phyloP scores from a whole-genome alignment of 345 rosid genomes.

The Mallotus nudiflorus region DNA sequence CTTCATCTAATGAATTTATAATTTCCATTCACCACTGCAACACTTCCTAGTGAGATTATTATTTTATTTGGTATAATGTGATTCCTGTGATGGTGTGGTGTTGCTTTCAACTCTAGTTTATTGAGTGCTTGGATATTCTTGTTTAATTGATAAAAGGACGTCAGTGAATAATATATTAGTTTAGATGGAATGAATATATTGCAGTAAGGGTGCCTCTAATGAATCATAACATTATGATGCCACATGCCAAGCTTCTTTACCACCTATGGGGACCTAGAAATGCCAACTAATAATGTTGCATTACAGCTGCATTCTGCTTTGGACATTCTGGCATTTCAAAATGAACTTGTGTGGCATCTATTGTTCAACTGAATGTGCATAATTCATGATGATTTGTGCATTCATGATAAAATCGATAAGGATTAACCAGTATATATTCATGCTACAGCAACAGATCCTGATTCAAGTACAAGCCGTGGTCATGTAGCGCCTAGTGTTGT shows the following conservation, averaged over 20 bases:
- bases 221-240: too few relatives aligned
- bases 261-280: not conserved
- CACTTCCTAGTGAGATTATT: not conserved
- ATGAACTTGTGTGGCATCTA: not conserved
- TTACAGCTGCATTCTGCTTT: not conserved
- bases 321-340: too few relatives aligned
- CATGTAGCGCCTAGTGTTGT: slow-evolving; percentile 53
- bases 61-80: not conserved
- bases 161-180: not conserved
- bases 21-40: not conserved
- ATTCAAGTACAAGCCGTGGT: slow-evolving; percentile 40
- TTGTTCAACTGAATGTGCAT: not conserved
- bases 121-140: not conserved
- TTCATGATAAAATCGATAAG: not conserved
- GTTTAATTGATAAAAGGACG: not conserved
- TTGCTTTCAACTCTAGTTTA: not conserved
- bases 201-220: too few relatives aligned
- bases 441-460: slow-evolving; percentile 42
- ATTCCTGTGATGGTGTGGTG: not conserved
- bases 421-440: not conserved
- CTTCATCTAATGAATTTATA: not conserved
- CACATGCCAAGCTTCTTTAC: not conserved
- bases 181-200: not conserved
- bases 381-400: not conserved
- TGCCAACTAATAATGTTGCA: too few relatives aligned